Base-by-base conservation (phyloP, 139 green algal genomes). In the Microglena sp. region DNA sequence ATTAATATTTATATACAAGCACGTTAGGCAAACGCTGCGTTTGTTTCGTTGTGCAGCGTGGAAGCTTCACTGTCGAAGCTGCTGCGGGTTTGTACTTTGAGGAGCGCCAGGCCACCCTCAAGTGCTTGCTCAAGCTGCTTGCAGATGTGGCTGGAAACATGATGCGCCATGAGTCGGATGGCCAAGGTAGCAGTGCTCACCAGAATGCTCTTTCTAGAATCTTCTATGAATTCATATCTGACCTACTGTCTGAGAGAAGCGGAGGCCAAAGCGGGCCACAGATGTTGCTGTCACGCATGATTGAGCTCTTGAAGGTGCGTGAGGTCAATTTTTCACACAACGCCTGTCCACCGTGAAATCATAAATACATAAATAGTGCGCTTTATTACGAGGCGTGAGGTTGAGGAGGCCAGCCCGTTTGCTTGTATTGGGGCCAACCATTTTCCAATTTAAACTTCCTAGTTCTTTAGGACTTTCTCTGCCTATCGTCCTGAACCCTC, bases 11-110 rank as follows among this genome's bases (percentile, higher is more conserved):
- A n/a, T n/a, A n/a, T n/a, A n/a, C n/a, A n/a, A n/a, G n/a, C n/a
- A n/a, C n/a, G n/a, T n/a, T n/a, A n/a, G n/a, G n/a, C n/a, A n/a
- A n/a, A n/a, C 24, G 30, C 15, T 34, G 22, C 36, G 15, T 55
- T 32, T 31, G 4, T 5, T 26, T 22, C 59, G 5, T 35, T 29
- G 4, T 29, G 32, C 69, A 72, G 64, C 55, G 58, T 35, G 72
- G 67, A 4, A 36, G 36, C 15, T 72, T 64, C 46, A 62, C 69
- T 4, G 78, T 72, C 0, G 83, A 86, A 21, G 67, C 69, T 2
- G 85, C 73, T 0, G 73, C 77, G 0, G 85, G 85, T 6, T 33
- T 84, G 2, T 86, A 84, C 64, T 71, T 88, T 34, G 67, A 72
- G 60, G 81, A 88, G 72, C 72, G 85, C 26, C 6, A 53, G 33